These are phyloP conservation scores for Apiotrichum gracile DNA, from an alignment of 1,284 basidiomycete species.

Conservation along the genomic window DNA sequence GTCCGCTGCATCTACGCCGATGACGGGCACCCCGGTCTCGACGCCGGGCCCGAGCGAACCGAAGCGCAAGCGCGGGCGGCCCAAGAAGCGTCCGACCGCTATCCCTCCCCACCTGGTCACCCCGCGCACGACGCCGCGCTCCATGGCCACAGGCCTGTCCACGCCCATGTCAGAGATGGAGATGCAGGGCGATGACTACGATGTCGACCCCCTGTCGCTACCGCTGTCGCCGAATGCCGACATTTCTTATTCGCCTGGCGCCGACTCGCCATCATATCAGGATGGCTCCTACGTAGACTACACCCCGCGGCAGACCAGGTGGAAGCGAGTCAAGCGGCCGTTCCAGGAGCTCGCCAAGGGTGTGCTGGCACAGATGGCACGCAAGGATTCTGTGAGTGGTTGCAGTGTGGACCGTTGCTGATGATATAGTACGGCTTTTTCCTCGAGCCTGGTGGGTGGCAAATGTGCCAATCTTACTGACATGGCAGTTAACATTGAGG, in stretches of 20 bases:
- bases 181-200: constrained; percentile 3
- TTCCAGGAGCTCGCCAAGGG: constrained; percentile 37
- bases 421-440: constrained; percentile 39
- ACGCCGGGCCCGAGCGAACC: constrained; percentile 7
- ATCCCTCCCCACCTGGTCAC: constrained; percentile 21
- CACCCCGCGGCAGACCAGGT: constrained; percentile 22
- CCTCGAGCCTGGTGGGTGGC: constrained; percentile 29
- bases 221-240: constrained; percentile 11
- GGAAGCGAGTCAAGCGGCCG: constrained; percentile 38
- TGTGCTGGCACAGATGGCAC: constrained; percentile 35
- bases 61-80: constrained; percentile 11
- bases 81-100: constrained; percentile 9
- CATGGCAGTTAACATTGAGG: constrained; percentile 29
- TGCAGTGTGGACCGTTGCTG: neutral
- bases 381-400: constrained; percentile 35
- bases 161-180: constrained; percentile 7
- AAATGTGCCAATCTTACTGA: too few relatives aligned
- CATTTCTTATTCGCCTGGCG: neutral
- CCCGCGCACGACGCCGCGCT: constrained; percentile 3
- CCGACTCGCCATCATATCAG: neutral
- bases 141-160: constrained; percentile 1
- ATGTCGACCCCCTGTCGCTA: constrained; percentile 13
- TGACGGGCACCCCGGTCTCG: constrained; percentile 6
- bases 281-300: neutral
- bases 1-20: constrained; percentile 6